These are phyloP conservation scores for Rhizopogon vulgaris DNA, from an alignment of 768 basidiomycete genomes.

Conservation along the genomic window DNA sequence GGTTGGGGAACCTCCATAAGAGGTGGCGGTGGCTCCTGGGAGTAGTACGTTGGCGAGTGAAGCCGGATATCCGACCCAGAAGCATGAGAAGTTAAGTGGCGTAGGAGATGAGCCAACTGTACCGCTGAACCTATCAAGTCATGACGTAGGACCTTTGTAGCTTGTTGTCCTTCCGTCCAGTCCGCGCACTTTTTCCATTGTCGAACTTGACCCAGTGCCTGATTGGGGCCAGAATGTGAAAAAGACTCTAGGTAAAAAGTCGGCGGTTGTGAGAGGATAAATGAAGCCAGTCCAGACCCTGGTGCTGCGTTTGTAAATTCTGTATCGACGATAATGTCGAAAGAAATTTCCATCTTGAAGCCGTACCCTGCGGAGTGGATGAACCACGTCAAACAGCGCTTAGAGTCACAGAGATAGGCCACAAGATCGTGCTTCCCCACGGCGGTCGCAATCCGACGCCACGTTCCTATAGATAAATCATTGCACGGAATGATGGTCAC, in stretches of 20 bases:
- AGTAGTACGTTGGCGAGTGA: constrained; percentile 31
- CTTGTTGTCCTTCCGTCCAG: constrained; percentile 75
- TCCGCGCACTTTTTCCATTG: constrained; percentile 64
- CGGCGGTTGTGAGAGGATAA: constrained; percentile 63
- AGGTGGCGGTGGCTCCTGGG: constrained; percentile 23
- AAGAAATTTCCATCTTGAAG: constrained; percentile 84
- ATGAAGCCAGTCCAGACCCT: constrained; percentile 53
- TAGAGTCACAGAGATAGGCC: constrained; percentile 66
- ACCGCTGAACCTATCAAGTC: constrained; percentile 57
- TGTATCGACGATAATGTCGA: constrained; percentile 52
- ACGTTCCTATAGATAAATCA: constrained; percentile 69
- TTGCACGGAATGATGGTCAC: constrained; percentile 73
- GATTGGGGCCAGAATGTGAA: constrained; percentile 22
- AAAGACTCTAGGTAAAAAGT: constrained; percentile 59
- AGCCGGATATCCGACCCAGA: constrained; percentile 29
- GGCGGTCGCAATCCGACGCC: constrained; percentile 65
- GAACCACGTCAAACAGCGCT: constrained; percentile 71
- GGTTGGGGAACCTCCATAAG: constrained; percentile 36
- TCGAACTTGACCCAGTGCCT: constrained; percentile 25
- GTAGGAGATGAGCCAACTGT: constrained; percentile 52
- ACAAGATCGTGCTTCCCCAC: constrained; percentile 58
- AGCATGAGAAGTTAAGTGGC: constrained; percentile 32
- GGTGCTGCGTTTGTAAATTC: constrained; percentile 50
- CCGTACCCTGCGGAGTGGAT: constrained; percentile 65
- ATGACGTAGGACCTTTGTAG: constrained; percentile 57